phyloP scores from a whole-genome alignment of 176 grass and related monocot genomes.

The Aechmea fasciata region DNA sequence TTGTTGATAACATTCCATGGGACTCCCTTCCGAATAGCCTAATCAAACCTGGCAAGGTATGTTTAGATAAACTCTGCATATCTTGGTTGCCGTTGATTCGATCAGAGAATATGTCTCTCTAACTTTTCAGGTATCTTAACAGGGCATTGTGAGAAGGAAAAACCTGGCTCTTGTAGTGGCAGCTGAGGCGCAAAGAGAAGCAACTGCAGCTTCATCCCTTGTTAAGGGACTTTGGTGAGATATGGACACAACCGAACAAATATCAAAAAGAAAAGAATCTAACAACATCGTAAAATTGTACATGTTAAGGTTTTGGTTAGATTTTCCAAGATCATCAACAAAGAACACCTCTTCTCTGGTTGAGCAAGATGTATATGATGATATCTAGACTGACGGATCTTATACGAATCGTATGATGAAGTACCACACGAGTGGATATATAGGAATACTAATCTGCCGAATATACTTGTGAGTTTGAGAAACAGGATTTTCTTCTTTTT shows the following conservation, averaged over 20 bases:
- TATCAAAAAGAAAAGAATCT: no score
- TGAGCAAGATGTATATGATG: no score
- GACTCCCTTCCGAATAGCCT: conserved; percentile 71
- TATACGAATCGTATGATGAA: no score
- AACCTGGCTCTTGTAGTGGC: conserved; percentile 79
- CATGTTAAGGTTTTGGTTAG: no score
- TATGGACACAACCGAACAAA: background rate
- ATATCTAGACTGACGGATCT: no score
- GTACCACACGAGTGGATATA: no score
- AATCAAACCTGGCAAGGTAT: conserved; percentile 80
- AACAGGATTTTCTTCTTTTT: background rate
- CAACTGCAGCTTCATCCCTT: conserved; percentile 69
- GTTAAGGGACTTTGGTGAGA: conserved; percentile 84
- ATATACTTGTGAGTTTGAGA: background rate
- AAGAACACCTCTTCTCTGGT: no score
- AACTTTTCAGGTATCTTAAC: conserved; percentile 19
- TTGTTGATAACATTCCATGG: conserved; percentile 65
- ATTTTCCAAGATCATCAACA: no score
- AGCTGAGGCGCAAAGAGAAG: conserved; percentile 92
- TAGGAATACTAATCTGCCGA: no score
- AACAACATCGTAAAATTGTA: no score
- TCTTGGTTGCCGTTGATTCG: background rate
- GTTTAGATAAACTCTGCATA: conserved; percentile 5
- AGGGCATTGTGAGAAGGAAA: conserved; percentile 84
- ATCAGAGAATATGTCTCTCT: background rate